These are phyloP conservation scores for Persicaria maculosa DNA, from an alignment of 148 eudicot species.

Conservation along the genomic window DNA sequence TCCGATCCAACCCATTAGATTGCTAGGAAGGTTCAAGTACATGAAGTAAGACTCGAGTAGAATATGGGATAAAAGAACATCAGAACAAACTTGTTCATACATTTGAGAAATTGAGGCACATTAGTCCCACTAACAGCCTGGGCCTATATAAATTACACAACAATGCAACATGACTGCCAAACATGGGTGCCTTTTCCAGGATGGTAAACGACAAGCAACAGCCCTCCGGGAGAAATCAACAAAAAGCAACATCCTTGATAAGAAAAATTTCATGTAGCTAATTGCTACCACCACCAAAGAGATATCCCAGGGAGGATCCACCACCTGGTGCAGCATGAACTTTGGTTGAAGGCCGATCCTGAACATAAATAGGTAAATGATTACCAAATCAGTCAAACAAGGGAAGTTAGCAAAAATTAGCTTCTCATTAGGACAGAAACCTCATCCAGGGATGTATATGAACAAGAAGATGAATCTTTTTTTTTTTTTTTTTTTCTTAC, in stretches of 20 bases:
- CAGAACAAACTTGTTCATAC: too few species aligned
- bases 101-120: too few species aligned
- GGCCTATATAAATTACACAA: too few species aligned
- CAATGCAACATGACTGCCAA: too few species aligned
- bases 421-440: neutral
- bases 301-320: conserved; percentile 40
- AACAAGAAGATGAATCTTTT: too few species aligned
- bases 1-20: too few species aligned
- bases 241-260: neutral
- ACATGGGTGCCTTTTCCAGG: too few species aligned
- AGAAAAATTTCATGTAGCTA: neutral
- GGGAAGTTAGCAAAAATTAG: neutral
- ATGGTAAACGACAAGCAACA: neutral
- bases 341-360: conserved; percentile 59
- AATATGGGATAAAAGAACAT: too few species aligned
- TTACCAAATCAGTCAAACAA: neutral
- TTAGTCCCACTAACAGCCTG: too few species aligned
- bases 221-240: conserved; percentile 9
- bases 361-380: conserved; percentile 1
- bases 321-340: conserved; percentile 43
- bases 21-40: too few species aligned
- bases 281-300: conserved; percentile 22
- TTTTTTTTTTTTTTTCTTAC: too few species aligned
- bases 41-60: too few species aligned
- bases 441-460: neutral